Percentiles rank a stretch among this genome's conserved stretches.
Conservation (phyloP, 75 land plant genomes). For the Pinus taeda region DNA sequence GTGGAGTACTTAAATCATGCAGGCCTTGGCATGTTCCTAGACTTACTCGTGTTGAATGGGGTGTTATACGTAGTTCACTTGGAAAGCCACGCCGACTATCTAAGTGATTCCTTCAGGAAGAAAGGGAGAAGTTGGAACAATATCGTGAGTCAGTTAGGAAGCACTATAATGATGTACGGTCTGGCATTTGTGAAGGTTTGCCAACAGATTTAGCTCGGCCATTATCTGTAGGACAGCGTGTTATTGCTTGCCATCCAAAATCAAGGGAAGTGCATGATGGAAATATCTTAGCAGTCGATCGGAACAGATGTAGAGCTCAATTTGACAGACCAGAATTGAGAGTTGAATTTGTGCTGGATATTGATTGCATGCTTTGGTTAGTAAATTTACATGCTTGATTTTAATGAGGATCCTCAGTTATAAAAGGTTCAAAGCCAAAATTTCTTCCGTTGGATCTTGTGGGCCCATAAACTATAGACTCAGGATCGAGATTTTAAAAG, state of each 20-base stretch:
- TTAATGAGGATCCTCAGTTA: no score
- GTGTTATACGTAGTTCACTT: constrained; percentile 79
- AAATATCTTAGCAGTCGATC: constrained; percentile 43
- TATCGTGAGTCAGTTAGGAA: constrained; percentile 45
- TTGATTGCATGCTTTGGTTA: no score
- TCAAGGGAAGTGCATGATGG: constrained; percentile 41
- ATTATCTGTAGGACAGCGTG: constrained; percentile 44
- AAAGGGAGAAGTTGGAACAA: constrained; percentile 35
- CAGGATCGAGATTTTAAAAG: no score
- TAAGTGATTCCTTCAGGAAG: constrained; percentile 38
- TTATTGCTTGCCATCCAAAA: constrained; percentile 51
- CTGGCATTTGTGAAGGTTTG: constrained; percentile 29
- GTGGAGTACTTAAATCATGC: constrained; percentile 97
- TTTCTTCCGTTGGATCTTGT: no score
- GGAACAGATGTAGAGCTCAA: constrained; percentile 38
- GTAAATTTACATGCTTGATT: no score
- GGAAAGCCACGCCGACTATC: constrained; percentile 53
- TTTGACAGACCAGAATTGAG: constrained; percentile 50
- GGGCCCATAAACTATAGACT: no score
- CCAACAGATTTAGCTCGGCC: constrained; percentile 50
- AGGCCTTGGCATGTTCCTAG: constrained; percentile 78
- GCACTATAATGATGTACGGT: constrained; percentile 33
- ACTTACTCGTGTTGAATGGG: constrained; percentile 95
- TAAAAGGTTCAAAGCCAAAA: no score
- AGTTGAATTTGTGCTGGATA: constrained; percentile 47